Evolutionary conservation across 2,329 filamentous ascomycete species (phyloP).

Genomic region (Ophiocordyceps polyrhachis-furcata): DNA sequence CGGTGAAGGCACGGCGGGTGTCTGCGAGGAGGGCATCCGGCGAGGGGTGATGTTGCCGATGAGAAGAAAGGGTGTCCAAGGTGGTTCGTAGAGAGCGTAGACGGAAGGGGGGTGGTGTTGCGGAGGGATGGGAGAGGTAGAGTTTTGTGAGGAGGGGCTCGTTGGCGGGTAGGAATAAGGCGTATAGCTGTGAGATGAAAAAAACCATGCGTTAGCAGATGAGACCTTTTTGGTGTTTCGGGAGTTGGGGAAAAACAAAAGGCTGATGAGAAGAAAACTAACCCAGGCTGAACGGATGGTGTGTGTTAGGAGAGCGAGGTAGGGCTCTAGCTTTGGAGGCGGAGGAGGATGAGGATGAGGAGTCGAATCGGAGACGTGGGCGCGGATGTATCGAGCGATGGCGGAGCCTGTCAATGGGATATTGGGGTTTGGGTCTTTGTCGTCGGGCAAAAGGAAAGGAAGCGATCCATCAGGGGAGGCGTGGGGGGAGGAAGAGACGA

Average conservation of each 20-base stretch:
- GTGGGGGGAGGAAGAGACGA: slow-evolving; percentile 70
- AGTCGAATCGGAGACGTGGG: slow-evolving; percentile 25
- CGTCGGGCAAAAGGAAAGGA: slow-evolving; percentile 58
- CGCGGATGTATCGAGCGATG: slow-evolving; percentile 49
- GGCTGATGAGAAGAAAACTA: slow-evolving; percentile 8
- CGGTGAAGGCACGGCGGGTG: slow-evolving; percentile 25
- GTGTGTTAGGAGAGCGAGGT: slow-evolving; percentile 58
- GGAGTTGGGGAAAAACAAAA: not conserved
- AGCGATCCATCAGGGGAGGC: slow-evolving; percentile 77
- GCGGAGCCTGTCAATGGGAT: slow-evolving; percentile 34
- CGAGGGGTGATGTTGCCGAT: slow-evolving; percentile 35
- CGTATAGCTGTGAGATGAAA: slow-evolving; percentile 40
- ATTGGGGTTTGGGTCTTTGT: slow-evolving; percentile 22
- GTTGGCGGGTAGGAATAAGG: slow-evolving; percentile 56
- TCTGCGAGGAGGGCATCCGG: slow-evolving; percentile 40
- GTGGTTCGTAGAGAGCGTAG: slow-evolving; percentile 14
- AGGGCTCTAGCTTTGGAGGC: slow-evolving; percentile 45
- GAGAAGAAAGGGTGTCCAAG: slow-evolving; percentile 33
- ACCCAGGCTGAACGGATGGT: slow-evolving; percentile 76
- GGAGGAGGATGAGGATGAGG: slow-evolving; percentile 24
- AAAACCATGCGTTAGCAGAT: not conserved
- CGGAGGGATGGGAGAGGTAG: slow-evolving; percentile 57
- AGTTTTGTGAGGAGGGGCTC: slow-evolving; percentile 47
- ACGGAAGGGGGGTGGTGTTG: slow-evolving; percentile 38
- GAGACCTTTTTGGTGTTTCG: not conserved